phyloP scores from a whole-genome alignment of 306 rosid species.

The Begonia peltatifolia region DNA sequence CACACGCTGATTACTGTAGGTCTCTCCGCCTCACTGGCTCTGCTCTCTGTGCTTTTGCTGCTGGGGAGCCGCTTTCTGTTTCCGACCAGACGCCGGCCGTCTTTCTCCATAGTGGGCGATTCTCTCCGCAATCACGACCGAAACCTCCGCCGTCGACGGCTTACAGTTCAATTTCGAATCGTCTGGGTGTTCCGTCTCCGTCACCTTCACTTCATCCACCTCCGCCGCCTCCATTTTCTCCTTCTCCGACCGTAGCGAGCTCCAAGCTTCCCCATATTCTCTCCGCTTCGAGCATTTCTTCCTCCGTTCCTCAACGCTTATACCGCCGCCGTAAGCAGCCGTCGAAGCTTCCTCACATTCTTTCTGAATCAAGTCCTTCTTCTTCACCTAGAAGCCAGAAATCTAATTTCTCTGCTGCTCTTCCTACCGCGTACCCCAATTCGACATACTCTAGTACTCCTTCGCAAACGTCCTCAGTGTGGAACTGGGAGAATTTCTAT shows the following conservation, averaged over 20 bases:
- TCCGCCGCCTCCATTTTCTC: constrained; percentile 18
- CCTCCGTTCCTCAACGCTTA: constrained; percentile 8
- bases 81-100: constrained; percentile 80
- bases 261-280: constrained; percentile 53
- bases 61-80: constrained; percentile 65
- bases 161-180: constrained; percentile 4
- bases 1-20: constrained; percentile 90
- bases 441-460: constrained; percentile 81
- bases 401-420: constrained; percentile 30
- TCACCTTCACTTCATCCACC: constrained; percentile 30
- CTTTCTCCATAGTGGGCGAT: constrained; percentile 34
- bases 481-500: constrained; percentile 95
- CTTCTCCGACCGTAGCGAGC: constrained; percentile 41
- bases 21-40: constrained; percentile 84
- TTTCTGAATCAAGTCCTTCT: constrained; percentile 63
- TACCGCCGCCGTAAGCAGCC: constrained; percentile 36
- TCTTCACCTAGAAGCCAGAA: constrained; percentile 46
- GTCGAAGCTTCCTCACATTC: constrained; percentile 83
- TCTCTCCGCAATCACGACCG: constrained; percentile 1
- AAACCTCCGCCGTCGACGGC: constrained; percentile 8
- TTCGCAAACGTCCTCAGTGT: constrained; percentile 78
- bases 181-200: constrained; percentile 30
- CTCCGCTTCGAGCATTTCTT: constrained; percentile 26
- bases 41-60: constrained; percentile 56
- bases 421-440: constrained; percentile 54